A percentile compares a stretch with the other conserved stretches of the same genome.
phyloP scores from a whole-genome alignment of 176 grass and related monocot genomes.

The Poa annua region DNA sequence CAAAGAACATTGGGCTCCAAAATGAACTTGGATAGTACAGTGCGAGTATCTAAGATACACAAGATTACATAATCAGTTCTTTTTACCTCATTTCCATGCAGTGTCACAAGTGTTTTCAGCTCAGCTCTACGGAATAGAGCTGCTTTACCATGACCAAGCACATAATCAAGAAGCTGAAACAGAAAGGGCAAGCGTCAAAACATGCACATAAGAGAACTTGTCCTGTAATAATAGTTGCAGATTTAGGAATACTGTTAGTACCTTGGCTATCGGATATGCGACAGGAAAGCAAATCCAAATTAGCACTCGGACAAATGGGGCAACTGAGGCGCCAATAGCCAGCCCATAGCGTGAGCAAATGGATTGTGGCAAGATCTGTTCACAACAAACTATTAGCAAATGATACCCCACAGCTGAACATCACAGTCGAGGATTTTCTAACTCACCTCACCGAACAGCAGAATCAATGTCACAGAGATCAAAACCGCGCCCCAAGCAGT shows the following conservation, averaged over 20 bases:
- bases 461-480: slow-evolving; percentile 82
- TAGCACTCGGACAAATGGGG: slow-evolving; percentile 80
- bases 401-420: neutral
- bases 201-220: neutral
- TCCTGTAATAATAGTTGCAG: slow-evolving; percentile 2
- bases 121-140: slow-evolving; percentile 96
- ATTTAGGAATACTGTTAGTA: slow-evolving; percentile 29
- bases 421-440: slow-evolving; percentile 1
- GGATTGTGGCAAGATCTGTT: slow-evolving; percentile 86
- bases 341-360: slow-evolving; percentile 83
- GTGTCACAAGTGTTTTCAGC: slow-evolving; percentile 88
- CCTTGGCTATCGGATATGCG: slow-evolving; percentile 98
- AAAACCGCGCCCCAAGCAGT: slow-evolving; percentile 94
- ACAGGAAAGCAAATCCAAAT: slow-evolving; percentile 91
- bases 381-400: slow-evolving; percentile 33
- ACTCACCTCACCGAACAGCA: slow-evolving; percentile 87
- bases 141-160: slow-evolving; percentile 74
- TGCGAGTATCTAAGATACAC: neutral
- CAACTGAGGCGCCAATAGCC: slow-evolving; percentile 77
- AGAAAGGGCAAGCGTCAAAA: slow-evolving; percentile 30
- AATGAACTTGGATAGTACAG: neutral
- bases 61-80: slow-evolving; percentile 13
- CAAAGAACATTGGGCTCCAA: neutral
- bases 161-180: slow-evolving; percentile 80
- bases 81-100: slow-evolving; percentile 92